Evolutionary conservation across 495 filamentous ascomycete species (phyloP), one percentile per base, ranked within the genome.

Genomic region (Podospora anserina): DNA sequence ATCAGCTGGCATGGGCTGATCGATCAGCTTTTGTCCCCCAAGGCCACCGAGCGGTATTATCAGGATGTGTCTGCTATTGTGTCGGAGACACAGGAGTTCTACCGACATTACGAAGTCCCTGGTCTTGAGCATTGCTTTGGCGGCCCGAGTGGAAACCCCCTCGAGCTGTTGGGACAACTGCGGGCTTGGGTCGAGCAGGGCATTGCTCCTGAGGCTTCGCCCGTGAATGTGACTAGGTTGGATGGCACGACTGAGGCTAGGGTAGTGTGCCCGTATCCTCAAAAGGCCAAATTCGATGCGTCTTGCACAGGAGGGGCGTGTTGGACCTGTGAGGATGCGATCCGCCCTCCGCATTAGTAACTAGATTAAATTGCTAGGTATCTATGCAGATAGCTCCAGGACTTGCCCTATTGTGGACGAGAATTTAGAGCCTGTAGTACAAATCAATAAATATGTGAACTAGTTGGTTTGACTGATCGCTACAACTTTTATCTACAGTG

Each of bases 1-100:
- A 71, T 86, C 20, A 78, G 73, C 5, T 86, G 75, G 71, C 82
- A 86, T 63, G 84, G 83, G 0, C 15, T 77, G 74, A 58, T 30
- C 26, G 73, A 78, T 61, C 20, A 69, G 27, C 34, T 72, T 27
- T 70, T 77, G 27, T 71, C 78, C 1, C 57, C 66, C 11, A 60
- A 72, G n/a, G 72, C 66, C 13, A 76, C 70, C 2, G 44, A 64
- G 27, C 32, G 72, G 28, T 80, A 78, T 61, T 78, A 77, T 66
- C 65, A 75, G 13, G 65, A 55, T 0, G 75, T 80, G 1, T 49
- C 56, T 1, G 61, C 63, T 0, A 19, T 66, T 1, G 19, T 72
- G 0, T 67, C 72, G 0, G 66, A 77, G 0, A 65, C 72, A 5
- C 39, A 69, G 15, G 55, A 68, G n/a, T 79, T 79, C 61, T 80